Evolutionary conservation across 192 early-diverging fungal genomes (phyloP), one percentile per base, ranked within the genome.

Genomic region (Linnemannia zychae): DNA sequence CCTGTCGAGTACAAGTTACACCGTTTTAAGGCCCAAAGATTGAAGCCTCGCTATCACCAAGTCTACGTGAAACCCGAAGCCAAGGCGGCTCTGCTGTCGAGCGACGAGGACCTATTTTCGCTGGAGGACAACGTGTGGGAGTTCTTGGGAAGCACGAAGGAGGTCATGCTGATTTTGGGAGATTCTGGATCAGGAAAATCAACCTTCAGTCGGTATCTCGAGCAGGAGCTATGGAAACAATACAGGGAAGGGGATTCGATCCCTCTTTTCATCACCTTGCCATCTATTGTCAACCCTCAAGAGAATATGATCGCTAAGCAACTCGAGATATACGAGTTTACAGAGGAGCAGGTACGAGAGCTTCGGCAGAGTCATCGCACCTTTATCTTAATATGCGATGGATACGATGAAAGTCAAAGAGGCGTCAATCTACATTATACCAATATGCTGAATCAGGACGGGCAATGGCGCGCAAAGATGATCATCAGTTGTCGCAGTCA

Each of bases 371-470:
- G 20, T 57, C 53, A 15, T 49, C 48, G 60, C 7, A 13, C 5
- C 12, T 65, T 65, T 28, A 65, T 65, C 7, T 34, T 65, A 24
- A 65, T 65, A 65, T 69, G 67, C 37, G 67, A 69, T 22, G 67
- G 67, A 40, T 69, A 69, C 38, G 67, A 69, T 22, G 67, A 69
- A 20, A 36, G 67, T 38, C 67, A 44, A 12, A 36, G 18, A 22
- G 33, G 33, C 18, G 24, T n/a, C 37, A 69, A 69, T 20, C 67
- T 69, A 6, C 38, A 69, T 20, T 36, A 11, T 2, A 69, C 20
- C 67, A 69, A 69, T 28, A 18, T 22, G 38, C 20, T 69, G 12
- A 69, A 69, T 38, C 20, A 69, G 20, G 16, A 36, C 16, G 33
- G 36, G 0, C 36, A 69, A 36, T 69, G 67, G 67, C 33, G 38